Evolutionary conservation across 495 filamentous ascomycete species (phyloP).

Genomic region (Schizothecium vesticola): DNA sequence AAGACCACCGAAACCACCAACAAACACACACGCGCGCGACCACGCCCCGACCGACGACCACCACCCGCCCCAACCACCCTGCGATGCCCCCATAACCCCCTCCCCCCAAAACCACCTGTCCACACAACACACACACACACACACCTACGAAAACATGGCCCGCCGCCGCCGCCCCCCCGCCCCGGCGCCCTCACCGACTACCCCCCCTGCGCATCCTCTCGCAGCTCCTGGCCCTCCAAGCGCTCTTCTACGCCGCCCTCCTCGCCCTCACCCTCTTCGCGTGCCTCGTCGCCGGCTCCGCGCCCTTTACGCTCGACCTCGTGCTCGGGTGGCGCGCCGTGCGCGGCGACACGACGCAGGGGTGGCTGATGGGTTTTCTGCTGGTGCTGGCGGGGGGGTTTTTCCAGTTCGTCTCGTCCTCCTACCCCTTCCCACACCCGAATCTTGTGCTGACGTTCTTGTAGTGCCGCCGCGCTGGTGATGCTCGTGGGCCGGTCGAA

Average conservation of each 20-base stretch:
- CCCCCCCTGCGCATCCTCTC: conserved; percentile 73
- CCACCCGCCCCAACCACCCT: neutral
- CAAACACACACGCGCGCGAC: neutral
- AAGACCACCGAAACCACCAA: neutral
- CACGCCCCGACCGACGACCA: neutral
- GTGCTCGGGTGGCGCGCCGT: conserved; percentile 77
- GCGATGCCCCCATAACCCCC: neutral
- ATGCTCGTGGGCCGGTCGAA: conserved; percentile 80
- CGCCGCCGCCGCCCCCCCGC: conserved; percentile 69
- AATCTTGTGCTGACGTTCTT: neutral
- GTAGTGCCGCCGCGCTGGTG: conserved; percentile 69
- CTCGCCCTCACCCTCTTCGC: conserved; percentile 82
- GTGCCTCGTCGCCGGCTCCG: conserved; percentile 68
- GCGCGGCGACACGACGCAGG: conserved; percentile 82
- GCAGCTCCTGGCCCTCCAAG: conserved; percentile 84
- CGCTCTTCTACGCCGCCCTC: conserved; percentile 72
- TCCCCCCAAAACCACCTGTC: neutral
- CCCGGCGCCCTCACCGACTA: conserved; percentile 76
- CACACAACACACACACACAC: neutral
- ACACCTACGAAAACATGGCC: conserved; percentile 47
- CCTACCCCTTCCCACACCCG: no score
- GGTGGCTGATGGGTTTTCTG: conserved; percentile 84
- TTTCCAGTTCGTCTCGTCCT: conserved; percentile 58
- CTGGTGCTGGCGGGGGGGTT: conserved; percentile 76
- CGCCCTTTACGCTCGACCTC: conserved; percentile 59